Percentiles rank a stretch among this genome's conserved stretches.
Evolutionary conservation across 805 yeast species (phyloP).

Genomic region (Yamadazyma scolyti): DNA sequence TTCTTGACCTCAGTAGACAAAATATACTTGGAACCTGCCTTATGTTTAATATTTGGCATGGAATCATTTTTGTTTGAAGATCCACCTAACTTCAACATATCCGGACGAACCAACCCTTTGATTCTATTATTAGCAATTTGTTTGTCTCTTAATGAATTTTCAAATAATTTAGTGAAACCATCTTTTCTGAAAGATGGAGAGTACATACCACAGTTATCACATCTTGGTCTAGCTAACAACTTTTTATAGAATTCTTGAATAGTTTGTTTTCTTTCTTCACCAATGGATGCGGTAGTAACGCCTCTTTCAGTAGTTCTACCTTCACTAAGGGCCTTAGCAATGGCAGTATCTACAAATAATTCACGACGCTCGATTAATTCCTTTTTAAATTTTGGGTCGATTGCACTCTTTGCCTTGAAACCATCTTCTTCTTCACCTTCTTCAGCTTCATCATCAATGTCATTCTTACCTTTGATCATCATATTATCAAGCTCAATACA

Average conservation of each 20-base stretch:
- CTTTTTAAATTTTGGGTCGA: conserved; percentile 36
- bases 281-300: conserved; percentile 75
- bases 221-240: conserved; percentile 72
- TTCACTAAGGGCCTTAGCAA: conserved; percentile 68
- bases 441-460: conserved; percentile 38
- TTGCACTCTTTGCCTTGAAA: conserved; percentile 20
- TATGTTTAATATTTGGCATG: conserved; percentile 53
- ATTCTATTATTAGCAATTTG: conserved; percentile 78
- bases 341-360: conserved; percentile 64
- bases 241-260: conserved; percentile 74
- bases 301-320: conserved; percentile 71
- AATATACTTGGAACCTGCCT: conserved; percentile 78
- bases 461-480: conserved; percentile 33
- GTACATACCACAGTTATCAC: conserved; percentile 95
- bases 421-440: conserved; percentile 46
- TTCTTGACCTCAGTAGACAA: conserved; percentile 84
- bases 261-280: conserved; percentile 77
- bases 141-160: conserved; percentile 77
- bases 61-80: conserved; percentile 15
- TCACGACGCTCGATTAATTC: conserved; percentile 61
- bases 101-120: conserved; percentile 73
- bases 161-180: conserved; percentile 90
- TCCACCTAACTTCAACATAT: conserved; percentile 43
- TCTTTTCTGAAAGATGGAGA: conserved; percentile 94
- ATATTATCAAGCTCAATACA: conserved; percentile 69